Evolutionary conservation across 148 eudicot genomes (phyloP), one percentile per base, ranked within the genome.

Genomic region (Amaranthus hypochondriacus): DNA sequence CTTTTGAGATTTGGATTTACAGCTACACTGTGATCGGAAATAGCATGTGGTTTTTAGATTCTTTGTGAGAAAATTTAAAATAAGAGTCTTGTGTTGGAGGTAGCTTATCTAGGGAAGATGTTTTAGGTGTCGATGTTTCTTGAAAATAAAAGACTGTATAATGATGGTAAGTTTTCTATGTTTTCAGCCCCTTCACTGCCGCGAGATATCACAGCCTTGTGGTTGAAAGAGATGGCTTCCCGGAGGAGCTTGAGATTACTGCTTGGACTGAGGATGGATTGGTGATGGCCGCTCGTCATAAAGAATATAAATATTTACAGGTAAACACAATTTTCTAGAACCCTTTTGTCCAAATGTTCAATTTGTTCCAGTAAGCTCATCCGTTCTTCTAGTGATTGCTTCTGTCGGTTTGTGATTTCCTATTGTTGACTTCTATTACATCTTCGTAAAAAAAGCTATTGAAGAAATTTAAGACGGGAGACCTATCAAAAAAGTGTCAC

Each of bases 181-280:
- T 55, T 79, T 59, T 72, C 90, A 96, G 97, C 77, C 99, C 99
- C 15, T 96, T 96, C 70, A 87, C 87, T 68, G 97, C 90, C 70
- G 99, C 88, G n/a, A 86, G 99, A 84, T 96, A 96, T 81, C 99
- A 96, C 71, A 96, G 99, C 81, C 99, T 96, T 71, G 99, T 96
- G 78, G 89, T 96, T 66, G 89, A 88, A 62, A 86, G 87, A 84
- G 94, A 90, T 57, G 84, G 83, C 76, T 96, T 96, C 81, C 99
- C 99, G 11, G 96, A 89, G 0, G 90, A 28, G 56, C 99, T 96
- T 62, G 99, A 96, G 84, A 84, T 95, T 64, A 92, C 97, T 8
- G 99, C 99, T 50, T 92, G 97, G 99, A 96, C 97, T 1, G 97
- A 92, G 77, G 97, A 96, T 83, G 99, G 96, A 44, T 78, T 96